phyloP scores from a whole-genome alignment of 129 eudicot genomes.

The Pittosporum tobira region DNA sequence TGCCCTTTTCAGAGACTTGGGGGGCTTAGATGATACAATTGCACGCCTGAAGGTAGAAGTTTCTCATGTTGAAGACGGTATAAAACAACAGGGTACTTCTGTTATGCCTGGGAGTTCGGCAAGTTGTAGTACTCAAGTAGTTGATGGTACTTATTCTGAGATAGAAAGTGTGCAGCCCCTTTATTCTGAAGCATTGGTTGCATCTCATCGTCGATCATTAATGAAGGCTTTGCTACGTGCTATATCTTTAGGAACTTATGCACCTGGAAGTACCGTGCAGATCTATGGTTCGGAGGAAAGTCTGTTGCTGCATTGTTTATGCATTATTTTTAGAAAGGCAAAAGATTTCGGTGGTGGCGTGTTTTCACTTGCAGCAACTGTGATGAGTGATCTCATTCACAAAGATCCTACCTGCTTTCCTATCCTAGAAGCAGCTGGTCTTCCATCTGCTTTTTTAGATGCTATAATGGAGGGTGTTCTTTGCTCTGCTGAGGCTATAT shows the following conservation, averaged over 20 bases:
- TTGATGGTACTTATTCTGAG: slow-evolving; percentile 33
- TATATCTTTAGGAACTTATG: slow-evolving; percentile 93
- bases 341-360: slow-evolving; percentile 99
- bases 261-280: slow-evolving; percentile 83
- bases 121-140: slow-evolving; percentile 22
- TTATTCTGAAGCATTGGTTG: slow-evolving; percentile 82
- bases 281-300: slow-evolving; percentile 92
- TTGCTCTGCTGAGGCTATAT: slow-evolving; percentile 93
- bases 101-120: slow-evolving; percentile 43
- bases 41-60: slow-evolving; percentile 74
- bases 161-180: slow-evolving; percentile 60
- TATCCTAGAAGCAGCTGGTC: slow-evolving; percentile 81
- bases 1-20: slow-evolving; percentile 92
- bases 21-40: slow-evolving; percentile 94
- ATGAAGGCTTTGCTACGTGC: slow-evolving; percentile 94
- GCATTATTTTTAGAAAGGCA: slow-evolving; percentile 63
- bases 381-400: slow-evolving; percentile 96
- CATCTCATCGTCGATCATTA: slow-evolving; percentile 71
- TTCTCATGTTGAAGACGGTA: slow-evolving; percentile 63
- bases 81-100: slow-evolving; percentile 37
- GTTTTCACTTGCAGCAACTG: slow-evolving; percentile 88
- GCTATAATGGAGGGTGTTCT: slow-evolving; percentile 91
- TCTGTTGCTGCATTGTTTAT: slow-evolving; percentile 78
- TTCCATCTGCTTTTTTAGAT: slow-evolving; percentile 91
- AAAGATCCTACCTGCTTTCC: slow-evolving; percentile 92